Evolutionary conservation across 2,329 filamentous ascomycete genomes (phyloP), one percentile per base, ranked within the genome.

Genomic region (Pseudogymnoascus sp.): DNA sequence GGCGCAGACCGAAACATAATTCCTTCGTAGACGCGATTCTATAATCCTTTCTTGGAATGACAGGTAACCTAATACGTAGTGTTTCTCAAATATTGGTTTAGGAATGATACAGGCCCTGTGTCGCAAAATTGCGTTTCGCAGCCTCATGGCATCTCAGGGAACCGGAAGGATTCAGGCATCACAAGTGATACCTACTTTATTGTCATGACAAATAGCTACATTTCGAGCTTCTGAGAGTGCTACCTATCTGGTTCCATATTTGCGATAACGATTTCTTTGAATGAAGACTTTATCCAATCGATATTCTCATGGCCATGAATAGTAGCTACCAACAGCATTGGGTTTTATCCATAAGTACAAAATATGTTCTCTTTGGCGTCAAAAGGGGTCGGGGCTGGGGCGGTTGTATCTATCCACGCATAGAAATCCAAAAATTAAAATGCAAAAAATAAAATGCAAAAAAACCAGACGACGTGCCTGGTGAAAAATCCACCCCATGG

Each of bases 401-500:
- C 34, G 34, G 34, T 36, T 28, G 23, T 16, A 14, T 28, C 25
- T 54, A 2, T 3, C 23, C 7, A 54, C 4, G 23, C 1, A 25
- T 6, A 25, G 28, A 31, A 19, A 34, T 34, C 8, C 25, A 54
- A 34, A 54, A 54, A 19, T 31, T n/a, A 54, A 54, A 54, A 34
- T 16, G 8, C 48, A 54, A 54, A 54, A 54, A 31, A 54, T n/a
- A 54, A 54, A 54, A 34, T 16, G 8, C 48, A 54, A 54, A 54
- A 54, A 31, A 54, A 19, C 25, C 48, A 34, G n/a, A 34, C 48
- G 10, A 57, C 25, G 25, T 57, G 25, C 34, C 8, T 57, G 48
- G 25, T 57, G 48, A 31, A 57, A 57, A 57, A 57, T 57, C 48
- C 25, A 57, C 48, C 48, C 25, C n/a, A 34, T 57, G 48, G 25